Percentiles rank a stretch among this genome's conserved stretches.
These are phyloP conservation scores for Quillaja saponaria DNA, from an alignment of 306 rosid species.

Conservation along the genomic window DNA sequence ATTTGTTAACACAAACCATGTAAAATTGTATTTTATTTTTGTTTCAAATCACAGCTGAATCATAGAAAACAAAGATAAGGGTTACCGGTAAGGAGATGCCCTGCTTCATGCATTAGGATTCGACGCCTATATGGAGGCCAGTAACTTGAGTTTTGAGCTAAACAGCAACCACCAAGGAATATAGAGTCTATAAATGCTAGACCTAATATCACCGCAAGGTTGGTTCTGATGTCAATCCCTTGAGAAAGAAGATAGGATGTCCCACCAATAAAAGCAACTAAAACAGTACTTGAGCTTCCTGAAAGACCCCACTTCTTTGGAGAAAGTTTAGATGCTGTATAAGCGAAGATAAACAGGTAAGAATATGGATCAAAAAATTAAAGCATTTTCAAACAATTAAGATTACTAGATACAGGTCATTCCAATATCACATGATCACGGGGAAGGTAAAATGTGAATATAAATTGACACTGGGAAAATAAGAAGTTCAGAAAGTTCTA, in stretches of 20 bases:
- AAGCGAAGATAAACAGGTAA: conserved; percentile 18
- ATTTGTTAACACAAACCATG: conserved; percentile 25
- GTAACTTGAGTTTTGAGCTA: conserved; percentile 91
- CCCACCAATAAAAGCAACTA: conserved; percentile 75
- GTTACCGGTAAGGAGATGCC: conserved; percentile 77
- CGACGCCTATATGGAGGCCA: conserved; percentile 93
- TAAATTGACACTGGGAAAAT: conserved; percentile 6
- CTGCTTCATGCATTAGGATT: conserved; percentile 93
- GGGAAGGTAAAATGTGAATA: conserved; percentile 11
- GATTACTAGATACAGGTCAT: conserved; percentile 8
- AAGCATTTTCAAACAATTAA: conserved; percentile 19
- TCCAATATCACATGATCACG: conserved; percentile 4
- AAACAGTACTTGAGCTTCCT: conserved; percentile 52
- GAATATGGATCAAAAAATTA: neutral
- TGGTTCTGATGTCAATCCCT: conserved; percentile 88
- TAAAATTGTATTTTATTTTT: too few species aligned
- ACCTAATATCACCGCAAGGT: conserved; percentile 70
- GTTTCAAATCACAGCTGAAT: too few species aligned
- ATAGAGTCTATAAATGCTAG: conserved; percentile 76
- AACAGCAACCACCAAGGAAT: conserved; percentile 87
- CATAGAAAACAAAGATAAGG: conserved; percentile 10
- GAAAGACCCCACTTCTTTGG: conserved; percentile 99
- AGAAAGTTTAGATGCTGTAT: conserved; percentile 72
- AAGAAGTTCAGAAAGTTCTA: conserved; percentile 21
- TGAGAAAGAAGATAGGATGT: conserved; percentile 72